Conservation (phyloP, 139 green algal genomes). For the Tetradesmus lagerheimii region DNA sequence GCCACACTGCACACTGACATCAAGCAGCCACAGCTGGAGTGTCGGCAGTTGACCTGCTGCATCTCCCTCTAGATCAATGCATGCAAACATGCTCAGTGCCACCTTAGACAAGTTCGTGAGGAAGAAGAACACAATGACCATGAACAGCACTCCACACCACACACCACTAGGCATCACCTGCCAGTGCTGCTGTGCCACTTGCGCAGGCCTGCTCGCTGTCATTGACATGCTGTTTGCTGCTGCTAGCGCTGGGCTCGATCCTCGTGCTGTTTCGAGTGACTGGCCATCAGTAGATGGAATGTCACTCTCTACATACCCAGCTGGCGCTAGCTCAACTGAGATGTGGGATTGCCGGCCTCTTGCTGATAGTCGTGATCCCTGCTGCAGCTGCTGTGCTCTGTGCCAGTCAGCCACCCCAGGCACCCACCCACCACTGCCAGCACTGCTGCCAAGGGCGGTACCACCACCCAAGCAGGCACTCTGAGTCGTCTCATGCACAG, state of each 20-base stretch:
- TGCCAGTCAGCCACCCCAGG: background rate
- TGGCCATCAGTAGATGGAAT: background rate
- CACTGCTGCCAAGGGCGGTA: no score
- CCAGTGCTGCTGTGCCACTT: conserved; percentile 21
- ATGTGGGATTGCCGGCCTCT: background rate
- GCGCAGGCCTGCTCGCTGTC: background rate
- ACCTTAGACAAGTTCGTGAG: background rate
- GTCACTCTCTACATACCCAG: background rate
- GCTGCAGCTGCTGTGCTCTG: background rate
- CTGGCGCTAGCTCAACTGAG: background rate
- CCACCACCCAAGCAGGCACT: no score
- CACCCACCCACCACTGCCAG: background rate
- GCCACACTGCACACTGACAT: background rate
- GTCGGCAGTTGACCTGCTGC: background rate
- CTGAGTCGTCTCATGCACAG: no score
- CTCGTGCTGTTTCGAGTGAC: background rate
- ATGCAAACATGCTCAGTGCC: background rate
- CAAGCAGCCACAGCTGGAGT: background rate
- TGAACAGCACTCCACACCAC: conserved; percentile 33
- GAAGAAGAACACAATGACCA: conserved; percentile 20
- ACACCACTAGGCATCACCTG: background rate
- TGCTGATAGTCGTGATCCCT: background rate
- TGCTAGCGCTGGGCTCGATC: background rate
- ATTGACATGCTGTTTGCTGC: background rate
- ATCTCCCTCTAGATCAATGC: conserved; percentile 28